Percentiles rank a stretch among this genome's conserved stretches.
Evolutionary conservation across 257 asterid genomes (phyloP).

Genomic region (Nemophila menziesii): DNA sequence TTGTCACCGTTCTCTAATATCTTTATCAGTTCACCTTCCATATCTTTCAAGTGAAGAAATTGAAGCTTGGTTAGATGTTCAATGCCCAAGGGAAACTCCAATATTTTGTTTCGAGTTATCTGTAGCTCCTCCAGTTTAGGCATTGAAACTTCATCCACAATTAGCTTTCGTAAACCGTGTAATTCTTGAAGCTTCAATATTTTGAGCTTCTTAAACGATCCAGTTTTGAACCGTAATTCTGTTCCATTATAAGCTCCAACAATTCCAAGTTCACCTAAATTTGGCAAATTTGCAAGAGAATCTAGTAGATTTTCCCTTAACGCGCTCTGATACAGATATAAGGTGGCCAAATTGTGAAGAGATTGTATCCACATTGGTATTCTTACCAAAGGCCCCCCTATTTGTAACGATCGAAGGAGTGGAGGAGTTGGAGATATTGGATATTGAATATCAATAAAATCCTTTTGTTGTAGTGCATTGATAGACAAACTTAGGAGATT

Average conservation of each 20-base stretch:
- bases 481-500: background rate
- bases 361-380: conserved; percentile 6
- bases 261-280: background rate
- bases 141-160: background rate
- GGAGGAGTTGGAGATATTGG: background rate
- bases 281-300: background rate
- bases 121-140: background rate
- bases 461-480: background rate
- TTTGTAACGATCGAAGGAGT: background rate
- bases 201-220: background rate
- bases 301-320: background rate
- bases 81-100: background rate
- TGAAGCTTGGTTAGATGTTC: background rate
- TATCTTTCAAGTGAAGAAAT: background rate
- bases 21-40: no score
- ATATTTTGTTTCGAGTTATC: background rate
- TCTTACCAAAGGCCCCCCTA: conserved; percentile 6
- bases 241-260: background rate
- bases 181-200: background rate
- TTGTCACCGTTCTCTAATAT: no score
- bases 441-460: conserved; percentile 9
- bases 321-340: background rate
- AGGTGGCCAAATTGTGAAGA: background rate
- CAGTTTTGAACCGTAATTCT: background rate
- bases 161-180: background rate